Evolutionary conservation across 306 rosid genomes (phyloP).

Genomic region (Fragaria nilgerrensis): DNA sequence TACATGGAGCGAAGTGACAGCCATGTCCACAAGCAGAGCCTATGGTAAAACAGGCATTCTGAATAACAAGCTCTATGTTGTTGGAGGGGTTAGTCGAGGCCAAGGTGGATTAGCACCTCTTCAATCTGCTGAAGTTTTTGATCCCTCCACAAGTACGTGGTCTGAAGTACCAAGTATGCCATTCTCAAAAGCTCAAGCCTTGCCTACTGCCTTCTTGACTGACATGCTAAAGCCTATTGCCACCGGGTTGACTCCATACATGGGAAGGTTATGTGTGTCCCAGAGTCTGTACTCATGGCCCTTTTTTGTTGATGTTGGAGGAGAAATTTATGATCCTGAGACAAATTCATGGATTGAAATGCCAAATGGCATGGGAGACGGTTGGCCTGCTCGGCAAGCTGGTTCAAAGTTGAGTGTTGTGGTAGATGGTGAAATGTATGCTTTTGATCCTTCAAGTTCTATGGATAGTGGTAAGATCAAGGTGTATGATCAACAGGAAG

Average conservation of each 20-base stretch:
- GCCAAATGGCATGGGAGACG: constrained; percentile 96
- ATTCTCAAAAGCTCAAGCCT: constrained; percentile 73
- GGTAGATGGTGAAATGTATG: constrained; percentile 82
- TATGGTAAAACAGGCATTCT: constrained; percentile 84
- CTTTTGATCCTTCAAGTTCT: constrained; percentile 81
- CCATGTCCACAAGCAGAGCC: constrained; percentile 87
- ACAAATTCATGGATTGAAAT: constrained; percentile 81
- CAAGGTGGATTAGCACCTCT: constrained; percentile 79
- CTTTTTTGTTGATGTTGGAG: constrained; percentile 94
- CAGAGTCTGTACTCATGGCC: constrained; percentile 94
- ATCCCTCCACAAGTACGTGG: constrained; percentile 69
- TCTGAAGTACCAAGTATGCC: constrained; percentile 86
- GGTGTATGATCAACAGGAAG: constrained; percentile 81
- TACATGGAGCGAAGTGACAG: constrained; percentile 61
- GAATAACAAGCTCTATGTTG: constrained; percentile 83
- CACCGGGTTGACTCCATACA: constrained; percentile 81
- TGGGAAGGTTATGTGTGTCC: constrained; percentile 84
- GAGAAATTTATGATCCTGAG: constrained; percentile 89
- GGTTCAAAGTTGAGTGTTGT: constrained; percentile 83
- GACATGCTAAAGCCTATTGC: constrained; percentile 92
- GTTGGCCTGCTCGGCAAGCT: constrained; percentile 95
- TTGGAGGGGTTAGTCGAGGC: constrained; percentile 91
- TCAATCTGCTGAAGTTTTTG: constrained; percentile 92
- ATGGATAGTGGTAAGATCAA: constrained; percentile 77
- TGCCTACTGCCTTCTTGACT: constrained; percentile 75